Base-by-base conservation (phyloP, 2,329 filamentous ascomycete species). In the Trichothecium sympodiale region DNA sequence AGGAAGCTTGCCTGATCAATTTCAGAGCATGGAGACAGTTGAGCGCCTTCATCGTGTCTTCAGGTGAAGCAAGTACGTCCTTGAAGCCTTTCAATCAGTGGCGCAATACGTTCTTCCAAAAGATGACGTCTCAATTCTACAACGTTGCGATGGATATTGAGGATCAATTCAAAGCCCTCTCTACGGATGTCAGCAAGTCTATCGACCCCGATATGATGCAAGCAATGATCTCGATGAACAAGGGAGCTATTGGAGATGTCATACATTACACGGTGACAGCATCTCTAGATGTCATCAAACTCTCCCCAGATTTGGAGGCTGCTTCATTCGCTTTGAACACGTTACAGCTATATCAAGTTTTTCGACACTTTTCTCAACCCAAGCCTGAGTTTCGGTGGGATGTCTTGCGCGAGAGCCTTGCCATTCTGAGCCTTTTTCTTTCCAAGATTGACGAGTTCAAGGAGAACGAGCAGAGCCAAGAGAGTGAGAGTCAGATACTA, bases 1-100 rank as follows among this genome's bases (percentile, higher is more conserved):
- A 76, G 44, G 74, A 79, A 49, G 77, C 77, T 3, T 80, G 74
- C 45, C 54, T 77, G 20, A 77, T 80, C 43, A 80, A 72, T 40
- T 48, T 82, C 13, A 65, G 71, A 33, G 67, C 77, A 7, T 82
- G 77, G 77, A 67, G 58, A 36, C 74, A 80, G 43, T 57, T 82
- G 18, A 66, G 75, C 2, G 65, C 67, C 14, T 81, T 77, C 45
- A 52, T 79, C 17, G 59, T 77, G 5, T 61, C 66, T 1, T 61
- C 56, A 0, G 61, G 61, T 8, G 56, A 61, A 29, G 53, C 59
- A 2, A 69, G 67, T 13, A 60, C 57, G 20, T 62, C 67, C 1
- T 73, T 80, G 37, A 61, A 59, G 17, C 53, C 61, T 3, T 58
- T 65, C 33, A 43, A 46, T 7, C 45, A 46, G 17, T 65, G 77